Evolutionary conservation across 2,329 filamentous ascomycete species (phyloP).

Genomic region (Curvularia sp.): DNA sequence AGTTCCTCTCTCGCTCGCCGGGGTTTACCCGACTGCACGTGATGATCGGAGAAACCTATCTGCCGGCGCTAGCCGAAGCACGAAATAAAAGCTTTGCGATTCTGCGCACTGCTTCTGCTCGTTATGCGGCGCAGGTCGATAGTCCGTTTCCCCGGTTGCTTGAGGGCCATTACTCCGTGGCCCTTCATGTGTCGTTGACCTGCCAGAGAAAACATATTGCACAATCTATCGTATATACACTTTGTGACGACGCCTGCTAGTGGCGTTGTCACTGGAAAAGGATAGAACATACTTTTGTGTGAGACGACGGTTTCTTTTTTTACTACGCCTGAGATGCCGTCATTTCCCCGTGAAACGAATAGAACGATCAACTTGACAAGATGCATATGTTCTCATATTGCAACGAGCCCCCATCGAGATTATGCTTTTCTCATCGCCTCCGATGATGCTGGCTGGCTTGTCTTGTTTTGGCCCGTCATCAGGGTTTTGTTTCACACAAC

Average conservation of each 20-base stretch:
- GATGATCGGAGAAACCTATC: slow-evolving; percentile 8
- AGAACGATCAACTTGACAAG: neutral
- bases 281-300: slow-evolving; percentile 61
- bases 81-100: slow-evolving; percentile 32
- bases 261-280: slow-evolving; percentile 52
- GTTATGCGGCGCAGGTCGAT: slow-evolving; percentile 78
- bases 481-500: neutral
- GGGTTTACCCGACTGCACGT: slow-evolving; percentile 14
- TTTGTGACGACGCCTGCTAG: slow-evolving; percentile 46
- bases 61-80: slow-evolving; percentile 6
- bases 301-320: neutral
- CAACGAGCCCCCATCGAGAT: neutral
- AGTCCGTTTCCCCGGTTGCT: slow-evolving; percentile 81
- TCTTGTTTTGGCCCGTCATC: neutral
- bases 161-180: slow-evolving; percentile 61
- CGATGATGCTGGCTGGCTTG: neutral
- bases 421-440: neutral
- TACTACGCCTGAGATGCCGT: neutral
- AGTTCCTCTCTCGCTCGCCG: slow-evolving; percentile 1
- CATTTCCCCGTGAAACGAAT: neutral
- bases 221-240: slow-evolving; percentile 57
- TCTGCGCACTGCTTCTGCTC: slow-evolving; percentile 59
- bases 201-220: slow-evolving; percentile 79
- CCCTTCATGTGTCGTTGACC: slow-evolving; percentile 75
- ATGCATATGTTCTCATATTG: too few relatives aligned